Evolutionary conservation across 2,329 filamentous ascomycete genomes (phyloP), one percentile per base, ranked within the genome.

Genomic region (Escovopsis weberi): DNA sequence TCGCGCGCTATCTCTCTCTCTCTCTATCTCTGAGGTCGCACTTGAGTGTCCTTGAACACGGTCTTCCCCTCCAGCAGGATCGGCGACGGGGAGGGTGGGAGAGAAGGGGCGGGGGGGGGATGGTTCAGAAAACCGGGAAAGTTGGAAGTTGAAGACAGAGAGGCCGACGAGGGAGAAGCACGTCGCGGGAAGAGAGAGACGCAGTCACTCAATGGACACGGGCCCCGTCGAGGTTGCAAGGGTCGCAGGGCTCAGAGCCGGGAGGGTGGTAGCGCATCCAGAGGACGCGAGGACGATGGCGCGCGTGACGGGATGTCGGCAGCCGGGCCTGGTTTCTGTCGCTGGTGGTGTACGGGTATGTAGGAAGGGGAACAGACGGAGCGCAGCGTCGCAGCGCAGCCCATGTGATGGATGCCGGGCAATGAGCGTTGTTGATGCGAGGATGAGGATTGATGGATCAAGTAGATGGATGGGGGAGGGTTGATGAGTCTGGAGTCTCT

Each of bases 391-490:
- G 26, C 26, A 28, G 26, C 26, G 45, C 42, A 49, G 56, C 48
- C 45, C 58, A 59, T 60, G 55, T 60, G 58, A 60, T 53, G 55
- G 41, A 11, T 19, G 12, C 6, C 26, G 9, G 26, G 26, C 26
- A 28, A 28, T 28, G 26, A 28, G 26, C 6, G 6, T 28, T 5
- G 6, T 5, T 6, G 26, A 28, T 5, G 26, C 26, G 26, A 28
- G 26, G 26, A 9, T 48, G 47, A 48, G 45, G 46, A n/a, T n/a
- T n/a, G n/a, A n/a, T n/a, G n/a, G n/a, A n/a, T n/a, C n/a, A n/a
- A n/a, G n/a, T n/a, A n/a, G n/a, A n/a, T n/a, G n/a, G n/a, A n/a
- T n/a, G n/a, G n/a, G n/a, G n/a, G n/a, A n/a, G n/a, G n/a, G n/a
- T n/a, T n/a, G n/a, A n/a, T n/a, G n/a, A n/a, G n/a, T n/a, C n/a